Percentiles rank a stretch among this genome's conserved stretches.
phyloP scores from a whole-genome alignment of 805 yeast genomes.

The Metschnikowia kunwiensis region DNA sequence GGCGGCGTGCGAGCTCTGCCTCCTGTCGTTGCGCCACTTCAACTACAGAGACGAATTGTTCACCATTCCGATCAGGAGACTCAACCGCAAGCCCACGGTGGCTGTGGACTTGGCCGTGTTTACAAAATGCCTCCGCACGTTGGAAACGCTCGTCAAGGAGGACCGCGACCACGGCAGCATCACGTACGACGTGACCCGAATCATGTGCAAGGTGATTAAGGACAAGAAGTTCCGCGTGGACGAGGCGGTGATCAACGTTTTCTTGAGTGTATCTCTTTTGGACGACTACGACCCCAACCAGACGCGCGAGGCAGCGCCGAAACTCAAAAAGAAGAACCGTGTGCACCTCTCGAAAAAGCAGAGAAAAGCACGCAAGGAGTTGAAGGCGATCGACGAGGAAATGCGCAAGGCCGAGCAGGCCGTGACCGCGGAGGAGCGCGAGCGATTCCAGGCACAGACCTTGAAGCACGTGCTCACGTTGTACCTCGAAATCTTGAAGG shows the following conservation, averaged over 20 bases:
- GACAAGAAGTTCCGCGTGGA: conserved; percentile 77
- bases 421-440: conserved; percentile 84
- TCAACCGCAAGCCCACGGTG: conserved; percentile 58
- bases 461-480: conserved; percentile 67
- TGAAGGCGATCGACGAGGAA: conserved; percentile 85
- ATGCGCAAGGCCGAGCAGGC: conserved; percentile 83
- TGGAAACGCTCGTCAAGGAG: conserved; percentile 69
- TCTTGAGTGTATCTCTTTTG: conserved; percentile 63
- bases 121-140: conserved; percentile 55
- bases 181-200: conserved; percentile 67
- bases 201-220: conserved; percentile 65
- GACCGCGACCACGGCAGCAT: conserved; percentile 80
- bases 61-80: conserved; percentile 61
- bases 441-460: conserved; percentile 78
- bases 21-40: conserved; percentile 68
- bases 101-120: conserved; percentile 47
- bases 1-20: conserved; percentile 73
- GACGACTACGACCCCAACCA: conserved; percentile 71
- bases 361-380: conserved; percentile 81
- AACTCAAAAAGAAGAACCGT: conserved; percentile 79
- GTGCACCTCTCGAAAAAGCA: conserved; percentile 90
- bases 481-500: conserved; percentile 73
- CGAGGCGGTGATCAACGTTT: conserved; percentile 72
- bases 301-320: conserved; percentile 37
- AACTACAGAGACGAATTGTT: conserved; percentile 78